phyloP scores from a whole-genome alignment of 805 yeast species.

The Wickerhamomyces kurtzmanii region DNA sequence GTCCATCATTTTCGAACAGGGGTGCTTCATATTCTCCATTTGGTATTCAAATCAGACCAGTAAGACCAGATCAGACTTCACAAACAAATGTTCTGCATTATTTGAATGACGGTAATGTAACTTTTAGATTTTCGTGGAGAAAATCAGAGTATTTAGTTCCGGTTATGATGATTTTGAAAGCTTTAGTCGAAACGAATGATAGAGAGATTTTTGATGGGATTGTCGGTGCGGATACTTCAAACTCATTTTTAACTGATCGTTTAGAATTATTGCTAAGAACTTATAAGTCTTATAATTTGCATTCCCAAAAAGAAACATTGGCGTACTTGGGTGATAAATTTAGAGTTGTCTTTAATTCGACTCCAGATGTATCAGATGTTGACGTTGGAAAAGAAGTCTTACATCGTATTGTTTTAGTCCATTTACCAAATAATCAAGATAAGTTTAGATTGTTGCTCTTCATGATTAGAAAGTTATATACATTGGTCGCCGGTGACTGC shows the following conservation, averaged over 20 bases:
- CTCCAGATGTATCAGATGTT: slow-evolving; percentile 79
- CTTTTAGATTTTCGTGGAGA: slow-evolving; percentile 95
- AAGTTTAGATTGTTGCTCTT: slow-evolving; percentile 82
- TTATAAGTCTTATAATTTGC: slow-evolving; percentile 70
- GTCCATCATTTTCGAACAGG: slow-evolving; percentile 91
- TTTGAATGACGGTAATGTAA: slow-evolving; percentile 89
- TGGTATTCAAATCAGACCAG: slow-evolving; percentile 92
- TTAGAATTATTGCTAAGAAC: slow-evolving; percentile 85
- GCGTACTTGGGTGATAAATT: slow-evolving; percentile 94
- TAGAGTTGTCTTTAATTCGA: slow-evolving; percentile 84
- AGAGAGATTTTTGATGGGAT: slow-evolving; percentile 95
- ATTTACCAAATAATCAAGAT: slow-evolving; percentile 62
- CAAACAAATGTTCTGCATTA: slow-evolving; percentile 97
- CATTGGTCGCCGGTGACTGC: slow-evolving; percentile 95
- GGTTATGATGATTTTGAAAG: slow-evolving; percentile 85
- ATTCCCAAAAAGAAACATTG: slow-evolving; percentile 80
- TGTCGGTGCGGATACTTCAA: slow-evolving; percentile 76
- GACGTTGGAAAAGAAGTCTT: slow-evolving; percentile 87
- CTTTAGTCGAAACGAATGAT: slow-evolving; percentile 83
- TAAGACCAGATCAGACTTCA: slow-evolving; percentile 94
- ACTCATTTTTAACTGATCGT: slow-evolving; percentile 97
- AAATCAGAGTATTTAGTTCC: slow-evolving; percentile 94
- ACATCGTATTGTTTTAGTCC: slow-evolving; percentile 80
- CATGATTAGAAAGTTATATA: slow-evolving; percentile 91
- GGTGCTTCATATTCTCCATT: slow-evolving; percentile 82